A percentile compares a stretch with the other conserved stretches of the same genome.
Conservation (phyloP, 2,329 filamentous ascomycete genomes). For the Mycosphaerella arachidis region DNA sequence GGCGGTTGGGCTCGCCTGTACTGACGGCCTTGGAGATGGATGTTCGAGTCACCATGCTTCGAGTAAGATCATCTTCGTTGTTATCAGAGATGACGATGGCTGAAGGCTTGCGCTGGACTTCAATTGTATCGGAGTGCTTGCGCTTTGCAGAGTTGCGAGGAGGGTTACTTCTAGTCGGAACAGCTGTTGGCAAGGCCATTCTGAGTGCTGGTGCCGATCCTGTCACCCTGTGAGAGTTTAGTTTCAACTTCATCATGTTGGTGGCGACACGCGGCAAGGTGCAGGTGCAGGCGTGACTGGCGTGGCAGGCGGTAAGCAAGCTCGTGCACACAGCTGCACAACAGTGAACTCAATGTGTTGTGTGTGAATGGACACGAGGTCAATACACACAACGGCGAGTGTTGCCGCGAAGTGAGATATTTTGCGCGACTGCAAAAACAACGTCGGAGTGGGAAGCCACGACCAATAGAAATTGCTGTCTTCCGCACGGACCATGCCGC, state of each 20-base stretch:
- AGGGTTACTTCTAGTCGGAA: background rate
- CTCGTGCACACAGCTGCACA: background rate
- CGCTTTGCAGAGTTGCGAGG: conserved; percentile 6
- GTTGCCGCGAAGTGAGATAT: background rate
- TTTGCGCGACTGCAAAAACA: background rate
- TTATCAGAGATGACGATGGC: conserved; percentile 11
- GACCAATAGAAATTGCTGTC: background rate
- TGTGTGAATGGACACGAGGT: background rate
- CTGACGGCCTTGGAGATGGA: background rate
- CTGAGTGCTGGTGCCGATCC: background rate
- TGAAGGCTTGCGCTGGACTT: conserved; percentile 14
- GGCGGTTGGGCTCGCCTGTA: conserved; percentile 2
- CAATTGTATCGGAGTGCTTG: conserved; percentile 12
- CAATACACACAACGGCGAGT: background rate
- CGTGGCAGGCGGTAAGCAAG: background rate
- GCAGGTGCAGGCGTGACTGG: background rate
- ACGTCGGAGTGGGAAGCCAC: background rate
- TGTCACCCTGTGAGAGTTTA: background rate
- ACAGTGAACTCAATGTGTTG: background rate
- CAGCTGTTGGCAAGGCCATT: conserved; percentile 2
- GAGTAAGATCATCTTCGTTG: conserved; percentile 1
- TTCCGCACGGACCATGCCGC: background rate
- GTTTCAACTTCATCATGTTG: background rate
- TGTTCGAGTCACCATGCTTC: background rate
- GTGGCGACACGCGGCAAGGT: background rate